phyloP scores from a whole-genome alignment of 2,329 filamentous ascomycete genomes.

The Botrytis squamosa region DNA sequence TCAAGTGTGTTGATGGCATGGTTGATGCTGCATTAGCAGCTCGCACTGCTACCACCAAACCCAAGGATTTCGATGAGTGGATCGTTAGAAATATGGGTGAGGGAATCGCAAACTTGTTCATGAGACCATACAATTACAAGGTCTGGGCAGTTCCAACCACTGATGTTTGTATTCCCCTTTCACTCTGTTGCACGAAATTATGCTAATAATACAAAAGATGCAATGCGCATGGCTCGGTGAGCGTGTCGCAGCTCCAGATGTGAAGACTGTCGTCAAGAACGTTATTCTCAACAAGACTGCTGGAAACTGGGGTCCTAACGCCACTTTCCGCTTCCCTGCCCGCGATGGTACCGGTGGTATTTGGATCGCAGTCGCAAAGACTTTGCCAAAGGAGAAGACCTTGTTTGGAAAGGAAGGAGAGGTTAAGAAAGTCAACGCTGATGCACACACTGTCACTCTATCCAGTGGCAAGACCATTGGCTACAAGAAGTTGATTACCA shows the following conservation, averaged over 20 bases:
- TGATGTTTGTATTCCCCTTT: conserved; percentile 61
- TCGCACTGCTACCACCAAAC: conserved; percentile 85
- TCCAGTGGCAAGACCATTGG: conserved; percentile 83
- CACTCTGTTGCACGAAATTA: too few relatives aligned
- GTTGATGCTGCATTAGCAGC: conserved; percentile 90
- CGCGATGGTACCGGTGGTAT: conserved; percentile 95
- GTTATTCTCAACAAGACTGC: conserved; percentile 95
- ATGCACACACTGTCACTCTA: conserved; percentile 78
- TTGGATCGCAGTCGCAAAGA: conserved; percentile 96
- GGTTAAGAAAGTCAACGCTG: conserved; percentile 83
- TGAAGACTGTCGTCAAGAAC: conserved; percentile 92
- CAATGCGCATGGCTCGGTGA: conserved; percentile 98
- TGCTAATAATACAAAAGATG: conserved; percentile 63
- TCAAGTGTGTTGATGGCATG: conserved; percentile 89
- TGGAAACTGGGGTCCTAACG: conserved; percentile 97
- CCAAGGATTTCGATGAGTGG: conserved; percentile 97
- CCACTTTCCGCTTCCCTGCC: conserved; percentile 97
- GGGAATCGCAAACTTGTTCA: conserved; percentile 92
- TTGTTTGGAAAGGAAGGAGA: conserved; percentile 81
- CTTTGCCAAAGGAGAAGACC: conserved; percentile 87
- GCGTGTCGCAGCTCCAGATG: conserved; percentile 93
- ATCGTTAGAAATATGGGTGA: conserved; percentile 88
- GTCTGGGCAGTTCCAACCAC: conserved; percentile 98
- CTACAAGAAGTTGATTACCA: conserved; percentile 91
- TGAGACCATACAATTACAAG: conserved; percentile 99